These are phyloP conservation scores for Eimeria brunetti DNA, from an alignment of 169 alveolate genomes.

Conservation along the genomic window DNA sequence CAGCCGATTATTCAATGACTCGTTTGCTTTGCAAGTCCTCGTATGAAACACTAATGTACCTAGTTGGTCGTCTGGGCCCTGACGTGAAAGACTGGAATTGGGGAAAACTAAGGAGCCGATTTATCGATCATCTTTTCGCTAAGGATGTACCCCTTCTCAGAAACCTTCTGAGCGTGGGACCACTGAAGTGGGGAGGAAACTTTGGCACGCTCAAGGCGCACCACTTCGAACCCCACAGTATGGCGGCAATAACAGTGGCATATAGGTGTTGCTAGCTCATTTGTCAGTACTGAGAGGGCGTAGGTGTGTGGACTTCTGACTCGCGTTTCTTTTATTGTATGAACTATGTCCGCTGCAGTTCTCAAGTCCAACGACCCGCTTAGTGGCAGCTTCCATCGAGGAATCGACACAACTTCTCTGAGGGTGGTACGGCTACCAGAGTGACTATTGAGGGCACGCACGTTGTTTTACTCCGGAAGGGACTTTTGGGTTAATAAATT, in stretches of 20 bases:
- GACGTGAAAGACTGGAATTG: conserved; percentile 51
- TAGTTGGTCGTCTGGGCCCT: conserved; percentile 49
- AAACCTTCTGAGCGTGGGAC: conserved; percentile 62
- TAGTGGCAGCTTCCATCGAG: conserved; percentile 44
- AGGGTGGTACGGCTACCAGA: conserved; percentile 11
- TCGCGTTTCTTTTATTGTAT: background rate
- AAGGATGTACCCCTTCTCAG: conserved; percentile 54
- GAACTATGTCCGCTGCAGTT: conserved; percentile 4
- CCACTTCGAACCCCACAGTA: conserved; percentile 76
- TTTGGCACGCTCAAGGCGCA: conserved; percentile 73
- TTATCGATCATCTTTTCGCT: conserved; percentile 46
- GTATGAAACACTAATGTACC: conserved; percentile 53
- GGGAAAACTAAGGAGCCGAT: conserved; percentile 70
- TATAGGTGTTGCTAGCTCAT: background rate
- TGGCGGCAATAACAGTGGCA: background rate
- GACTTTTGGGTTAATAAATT: background rate
- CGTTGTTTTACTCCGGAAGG: background rate
- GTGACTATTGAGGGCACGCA: background rate
- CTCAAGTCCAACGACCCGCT: conserved; percentile 49
- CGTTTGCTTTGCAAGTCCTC: conserved; percentile 60
- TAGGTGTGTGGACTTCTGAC: background rate
- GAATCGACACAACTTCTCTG: conserved; percentile 53
- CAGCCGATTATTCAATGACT: conserved; percentile 23
- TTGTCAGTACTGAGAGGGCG: background rate
- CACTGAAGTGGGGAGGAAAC: conserved; percentile 75